phyloP scores from a whole-genome alignment of 805 yeast genomes.

The Yueomyces sp. region DNA sequence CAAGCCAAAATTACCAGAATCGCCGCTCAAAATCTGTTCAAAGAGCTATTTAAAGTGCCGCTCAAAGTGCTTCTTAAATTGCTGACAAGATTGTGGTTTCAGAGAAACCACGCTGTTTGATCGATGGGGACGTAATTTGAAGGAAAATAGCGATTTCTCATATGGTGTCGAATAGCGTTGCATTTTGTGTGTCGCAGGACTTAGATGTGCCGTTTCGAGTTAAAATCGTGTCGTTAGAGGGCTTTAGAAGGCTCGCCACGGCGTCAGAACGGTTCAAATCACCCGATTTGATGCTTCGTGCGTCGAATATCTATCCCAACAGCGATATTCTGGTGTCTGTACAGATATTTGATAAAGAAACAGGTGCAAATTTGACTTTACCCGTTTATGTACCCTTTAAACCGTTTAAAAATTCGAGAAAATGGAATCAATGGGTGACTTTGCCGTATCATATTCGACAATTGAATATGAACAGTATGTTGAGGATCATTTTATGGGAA shows the following conservation, averaged over 20 bases:
- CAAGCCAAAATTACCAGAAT: too few relatives aligned
- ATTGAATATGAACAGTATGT: conserved; percentile 46
- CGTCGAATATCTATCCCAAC: conserved; percentile 25
- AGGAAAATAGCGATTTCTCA: conserved; percentile 6
- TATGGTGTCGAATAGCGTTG: conserved; percentile 26
- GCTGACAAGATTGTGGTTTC: too few relatives aligned
- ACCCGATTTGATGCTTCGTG: conserved; percentile 31
- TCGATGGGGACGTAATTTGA: too few relatives aligned
- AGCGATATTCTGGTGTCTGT: conserved; percentile 33
- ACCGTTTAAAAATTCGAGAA: conserved; percentile 31
- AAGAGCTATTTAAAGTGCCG: too few relatives aligned
- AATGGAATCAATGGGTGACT: conserved; percentile 62
- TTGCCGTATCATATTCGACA: conserved; percentile 64
- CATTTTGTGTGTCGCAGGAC: conserved; percentile 47
- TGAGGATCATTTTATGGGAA: conserved; percentile 57
- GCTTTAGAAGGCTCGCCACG: conserved; percentile 27
- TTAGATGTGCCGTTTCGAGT: conserved; percentile 35
- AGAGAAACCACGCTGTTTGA: too few relatives aligned
- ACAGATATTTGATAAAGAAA: conserved; percentile 29
- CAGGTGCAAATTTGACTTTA: conserved; percentile 33
- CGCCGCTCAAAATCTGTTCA: too few relatives aligned
- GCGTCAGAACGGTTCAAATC: conserved; percentile 34
- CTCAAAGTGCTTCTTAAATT: too few relatives aligned
- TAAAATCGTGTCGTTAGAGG: conserved; percentile 35
- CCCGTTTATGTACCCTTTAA: conserved; percentile 39